These are phyloP conservation scores for Phytophthora nicotianae DNA, from an alignment of 352 stramenopile genomes.

Conservation along the genomic window DNA sequence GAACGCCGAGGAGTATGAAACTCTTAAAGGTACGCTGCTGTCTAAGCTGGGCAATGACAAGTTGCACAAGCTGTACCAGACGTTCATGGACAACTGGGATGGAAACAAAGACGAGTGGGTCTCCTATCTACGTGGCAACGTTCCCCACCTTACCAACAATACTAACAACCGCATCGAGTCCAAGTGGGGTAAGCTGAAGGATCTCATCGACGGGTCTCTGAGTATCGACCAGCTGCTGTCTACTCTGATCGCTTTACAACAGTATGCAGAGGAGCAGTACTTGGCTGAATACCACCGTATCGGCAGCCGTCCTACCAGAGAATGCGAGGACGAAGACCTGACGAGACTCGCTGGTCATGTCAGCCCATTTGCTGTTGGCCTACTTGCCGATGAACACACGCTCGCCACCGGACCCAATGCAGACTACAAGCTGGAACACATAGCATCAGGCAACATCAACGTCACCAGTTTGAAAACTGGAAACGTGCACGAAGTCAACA, in stretches of 20 bases:
- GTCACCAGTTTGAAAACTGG: neutral
- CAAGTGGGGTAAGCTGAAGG: conserved; percentile 12
- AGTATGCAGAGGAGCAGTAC: conserved; percentile 12
- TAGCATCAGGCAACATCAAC: neutral
- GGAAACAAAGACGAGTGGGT: conserved; percentile 10
- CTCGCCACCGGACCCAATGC: neutral
- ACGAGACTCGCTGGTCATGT: neutral
- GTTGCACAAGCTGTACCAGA: neutral
- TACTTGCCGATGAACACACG: neutral
- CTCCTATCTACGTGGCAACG: conserved; percentile 8
- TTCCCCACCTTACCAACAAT: conserved; percentile 12
- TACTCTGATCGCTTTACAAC: conserved; percentile 10
- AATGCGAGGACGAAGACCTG: neutral
- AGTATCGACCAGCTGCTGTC: conserved; percentile 7
- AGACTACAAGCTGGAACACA: conserved; percentile 7
- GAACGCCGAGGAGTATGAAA: neutral
- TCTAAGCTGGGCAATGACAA: too few relatives aligned
- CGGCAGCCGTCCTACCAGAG: neutral
- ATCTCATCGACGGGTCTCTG: conserved; percentile 1
- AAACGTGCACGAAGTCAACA: neutral
- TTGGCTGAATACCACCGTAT: conserved; percentile 13
- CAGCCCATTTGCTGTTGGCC: neutral
- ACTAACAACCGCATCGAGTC: conserved; percentile 21
- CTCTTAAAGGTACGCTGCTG: neutral
- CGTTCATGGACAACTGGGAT: conserved; percentile 15